These are phyloP conservation scores for Parastagonospora avenae DNA, from an alignment of 2,329 filamentous ascomycete species.

Conservation along the genomic window DNA sequence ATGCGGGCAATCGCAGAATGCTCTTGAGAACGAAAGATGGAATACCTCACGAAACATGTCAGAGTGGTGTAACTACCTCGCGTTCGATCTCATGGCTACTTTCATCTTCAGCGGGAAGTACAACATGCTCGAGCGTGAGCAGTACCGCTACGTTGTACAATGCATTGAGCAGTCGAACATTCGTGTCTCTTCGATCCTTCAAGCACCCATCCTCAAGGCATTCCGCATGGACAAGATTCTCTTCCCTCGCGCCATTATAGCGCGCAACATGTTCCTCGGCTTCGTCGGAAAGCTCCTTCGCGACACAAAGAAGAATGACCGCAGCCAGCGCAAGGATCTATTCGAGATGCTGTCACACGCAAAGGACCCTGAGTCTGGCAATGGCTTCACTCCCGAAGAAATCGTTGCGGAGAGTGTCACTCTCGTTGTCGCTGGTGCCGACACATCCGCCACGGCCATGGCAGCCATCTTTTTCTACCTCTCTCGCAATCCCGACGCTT, in stretches of 20 bases:
- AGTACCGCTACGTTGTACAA: conserved; percentile 42
- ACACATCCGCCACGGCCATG: conserved; percentile 44
- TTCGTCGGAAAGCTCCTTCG: conserved; percentile 19
- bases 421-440: conserved; percentile 33
- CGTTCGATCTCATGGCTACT: conserved; percentile 13
- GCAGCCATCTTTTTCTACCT: conserved; percentile 47
- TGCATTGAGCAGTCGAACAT: conserved; percentile 45
- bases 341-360: conserved; percentile 49
- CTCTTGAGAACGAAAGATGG: background rate
- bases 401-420: conserved; percentile 50
- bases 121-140: conserved; percentile 34
- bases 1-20: background rate
- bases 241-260: conserved; percentile 36
- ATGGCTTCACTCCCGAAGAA: conserved; percentile 44
- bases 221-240: conserved; percentile 37
- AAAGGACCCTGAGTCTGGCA: conserved; percentile 42
- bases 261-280: conserved; percentile 20
- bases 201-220: conserved; percentile 25
- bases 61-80: conserved; percentile 40
- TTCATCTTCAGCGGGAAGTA: conserved; percentile 36
- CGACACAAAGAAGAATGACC: conserved; percentile 4
- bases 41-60: conserved; percentile 45
- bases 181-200: conserved; percentile 38
- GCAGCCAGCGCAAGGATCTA: conserved; percentile 37
- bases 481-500: conserved; percentile 33